A percentile compares a stretch with the other conserved stretches of the same genome.
Evolutionary conservation across 2,329 filamentous ascomycete species (phyloP).

Genomic region (Trichophyton equinum): DNA sequence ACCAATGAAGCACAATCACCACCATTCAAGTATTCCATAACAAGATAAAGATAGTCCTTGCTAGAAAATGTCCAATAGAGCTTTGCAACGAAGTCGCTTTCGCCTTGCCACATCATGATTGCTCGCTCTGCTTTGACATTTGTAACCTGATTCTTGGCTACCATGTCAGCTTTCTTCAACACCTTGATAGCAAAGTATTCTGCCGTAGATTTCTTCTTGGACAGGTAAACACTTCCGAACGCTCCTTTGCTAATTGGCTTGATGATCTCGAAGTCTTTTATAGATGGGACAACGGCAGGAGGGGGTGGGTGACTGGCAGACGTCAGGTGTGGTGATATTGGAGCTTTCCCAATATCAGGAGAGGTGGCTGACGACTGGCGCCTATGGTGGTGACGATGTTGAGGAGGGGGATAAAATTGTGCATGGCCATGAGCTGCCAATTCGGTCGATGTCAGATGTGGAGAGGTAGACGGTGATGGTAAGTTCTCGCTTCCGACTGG

Average conservation of each 20-base stretch:
- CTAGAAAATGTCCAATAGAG: constrained; percentile 99
- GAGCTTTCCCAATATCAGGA: constrained; percentile 54
- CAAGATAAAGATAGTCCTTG: constrained; percentile 95
- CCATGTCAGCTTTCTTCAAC: constrained; percentile 98
- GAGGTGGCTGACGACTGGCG: constrained; percentile 84
- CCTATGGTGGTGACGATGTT: constrained; percentile 56
- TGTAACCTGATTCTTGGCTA: constrained; percentile 97
- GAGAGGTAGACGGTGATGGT: constrained; percentile 78
- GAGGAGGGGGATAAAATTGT: constrained; percentile 43
- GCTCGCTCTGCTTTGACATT: constrained; percentile 97
- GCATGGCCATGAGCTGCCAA: constrained; percentile 34
- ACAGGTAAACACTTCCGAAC: constrained; percentile 93
- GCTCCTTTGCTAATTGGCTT: constrained; percentile 98
- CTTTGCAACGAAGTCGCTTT: constrained; percentile 98
- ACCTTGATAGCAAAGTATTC: constrained; percentile 99
- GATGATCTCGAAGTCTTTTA: constrained; percentile 99
- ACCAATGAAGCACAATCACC: constrained; percentile 94
- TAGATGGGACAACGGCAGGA: constrained; percentile 81
- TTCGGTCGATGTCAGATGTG: constrained; percentile 70
- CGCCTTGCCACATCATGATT: constrained; percentile 99
- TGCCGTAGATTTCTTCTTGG: constrained; percentile 96
- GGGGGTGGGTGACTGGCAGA: constrained; percentile 72
- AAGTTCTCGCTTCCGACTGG: constrained; percentile 42
- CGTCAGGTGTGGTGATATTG: constrained; percentile 68
- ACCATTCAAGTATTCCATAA: constrained; percentile 98